phyloP scores from a whole-genome alignment of 805 yeast genomes.

The Starmerella apis region DNA sequence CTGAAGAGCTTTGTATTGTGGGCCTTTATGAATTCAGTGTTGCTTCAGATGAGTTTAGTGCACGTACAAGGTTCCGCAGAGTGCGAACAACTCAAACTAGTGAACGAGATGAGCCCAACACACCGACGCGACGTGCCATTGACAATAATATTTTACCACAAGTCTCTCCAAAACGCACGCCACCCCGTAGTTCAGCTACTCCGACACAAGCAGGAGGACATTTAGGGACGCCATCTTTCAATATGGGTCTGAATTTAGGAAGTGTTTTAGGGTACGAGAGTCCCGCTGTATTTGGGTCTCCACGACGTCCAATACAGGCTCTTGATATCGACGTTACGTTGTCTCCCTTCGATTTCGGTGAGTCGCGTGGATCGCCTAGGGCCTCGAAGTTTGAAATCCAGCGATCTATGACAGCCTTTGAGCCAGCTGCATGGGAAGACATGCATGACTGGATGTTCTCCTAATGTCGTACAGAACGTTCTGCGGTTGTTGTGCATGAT shows the following conservation, averaged over 20 bases:
- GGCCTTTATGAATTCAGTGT: conserved; percentile 32
- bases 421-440: conserved; percentile 25
- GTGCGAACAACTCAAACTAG: conserved; percentile 12
- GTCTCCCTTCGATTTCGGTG: conserved; percentile 17
- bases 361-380: conserved; percentile 20
- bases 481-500: no score
- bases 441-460: conserved; percentile 24
- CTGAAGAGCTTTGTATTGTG: conserved; percentile 27
- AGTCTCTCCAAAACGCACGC: not conserved
- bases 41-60: conserved; percentile 31
- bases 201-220: not conserved
- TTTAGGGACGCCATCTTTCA: conserved; percentile 1
- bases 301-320: conserved; percentile 10
- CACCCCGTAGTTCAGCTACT: not conserved
- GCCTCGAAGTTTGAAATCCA: conserved; percentile 20
- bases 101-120: conserved; percentile 5
- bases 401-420: conserved; percentile 24
- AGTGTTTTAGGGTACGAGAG: conserved; percentile 13
- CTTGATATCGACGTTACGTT: conserved; percentile 9
- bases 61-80: conserved; percentile 32
- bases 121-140: conserved; percentile 5
- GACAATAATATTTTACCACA: not conserved
- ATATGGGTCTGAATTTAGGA: conserved; percentile 8
- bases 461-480: no score
- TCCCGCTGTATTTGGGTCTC: conserved; percentile 18